A percentile compares a stretch with the other conserved stretches of the same genome.
Conservation (phyloP, 768 basidiomycete species). For the Mycena maculata region DNA sequence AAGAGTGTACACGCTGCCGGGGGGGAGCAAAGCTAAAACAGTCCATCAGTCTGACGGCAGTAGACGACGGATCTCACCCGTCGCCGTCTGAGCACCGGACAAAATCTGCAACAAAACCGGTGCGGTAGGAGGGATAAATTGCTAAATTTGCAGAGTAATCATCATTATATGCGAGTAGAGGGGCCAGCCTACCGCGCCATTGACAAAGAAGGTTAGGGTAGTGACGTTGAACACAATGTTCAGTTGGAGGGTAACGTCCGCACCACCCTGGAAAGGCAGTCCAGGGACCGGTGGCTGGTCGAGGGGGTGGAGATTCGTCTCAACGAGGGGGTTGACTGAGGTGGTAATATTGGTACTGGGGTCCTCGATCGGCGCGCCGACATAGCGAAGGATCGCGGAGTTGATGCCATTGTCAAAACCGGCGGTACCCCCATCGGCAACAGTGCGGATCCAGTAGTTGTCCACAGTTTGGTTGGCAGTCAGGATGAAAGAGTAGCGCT, state of each 20-base stretch:
- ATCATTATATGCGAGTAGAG: too few species aligned
- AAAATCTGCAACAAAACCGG: conserved; percentile 34
- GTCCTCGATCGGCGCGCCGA: conserved; percentile 43
- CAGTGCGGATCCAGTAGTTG: conserved; percentile 56
- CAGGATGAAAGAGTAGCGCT: conserved; percentile 51
- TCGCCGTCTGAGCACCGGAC: conserved; percentile 42
- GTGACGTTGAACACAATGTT: conserved; percentile 18
- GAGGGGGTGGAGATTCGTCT: conserved; percentile 42
- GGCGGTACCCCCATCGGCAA: conserved; percentile 1
- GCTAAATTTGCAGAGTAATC: not conserved
- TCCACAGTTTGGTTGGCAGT: conserved; percentile 50
- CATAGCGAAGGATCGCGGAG: conserved; percentile 57
- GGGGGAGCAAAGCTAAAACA: too few species aligned
- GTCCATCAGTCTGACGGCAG: conserved; percentile 36
- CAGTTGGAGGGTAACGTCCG: conserved; percentile 49
- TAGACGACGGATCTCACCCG: too few species aligned
- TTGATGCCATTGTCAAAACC: conserved; percentile 47
- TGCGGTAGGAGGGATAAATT: conserved; percentile 4
- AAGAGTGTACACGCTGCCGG: conserved; percentile 29
- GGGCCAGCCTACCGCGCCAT: not conserved
- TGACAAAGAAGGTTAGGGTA: conserved; percentile 7
- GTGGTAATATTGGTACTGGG: conserved; percentile 41
- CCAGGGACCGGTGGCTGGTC: conserved; percentile 45
- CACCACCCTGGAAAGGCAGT: conserved; percentile 47
- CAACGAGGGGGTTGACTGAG: conserved; percentile 40